Base-by-base conservation (phyloP, 768 basidiomycete species). In the Hericium rajendrae region DNA sequence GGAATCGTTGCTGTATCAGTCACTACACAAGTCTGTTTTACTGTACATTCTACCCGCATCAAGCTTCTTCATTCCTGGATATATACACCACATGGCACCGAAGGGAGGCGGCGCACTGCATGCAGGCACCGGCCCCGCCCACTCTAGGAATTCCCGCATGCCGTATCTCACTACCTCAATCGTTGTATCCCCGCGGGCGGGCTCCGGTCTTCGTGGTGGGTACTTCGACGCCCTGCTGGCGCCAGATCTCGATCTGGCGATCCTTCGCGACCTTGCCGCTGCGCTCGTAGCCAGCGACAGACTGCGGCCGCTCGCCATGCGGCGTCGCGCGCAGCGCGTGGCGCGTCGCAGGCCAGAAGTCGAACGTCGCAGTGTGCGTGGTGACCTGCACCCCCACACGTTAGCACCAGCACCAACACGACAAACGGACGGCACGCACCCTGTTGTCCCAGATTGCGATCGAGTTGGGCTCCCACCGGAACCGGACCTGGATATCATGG, bases 361-460 rank as follows among this genome's bases (percentile, higher is more conserved):
- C 88, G 64, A 90, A 91, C 12, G 81, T 89, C 12, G 88, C 90
- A 18, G 84, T 81, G 64, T 93, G 91, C 13, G 78, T 87, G 41
- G 84, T 83, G 58, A 88, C 66, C 86, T 86, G 59, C 38, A 32
- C 28, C 28, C 4, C 28, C 48, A 20, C 1, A 51, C 16, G 2
- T 26, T 20, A 10, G 20, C 43, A 18, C 18, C 1, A 24, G 1
- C 18, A 26, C 46, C 38, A 26, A 40, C 4, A 28, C 20, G 20
- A 16, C 52, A 24, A 13, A 13, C 8, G 32, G 54, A 38, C 32
- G 13, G 38, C 18, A 67, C 78, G 40, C 60, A 87, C 86, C 69
- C 89, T 76, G 69, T 91, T 91, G 65, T 92, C 88, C 90, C 91
- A 92, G 68, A 91, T 75, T n/a, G 88, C 89, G 54, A 91, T 73